Conservation (phyloP, 2,329 filamentous ascomycete genomes). For the Didymella exigua region DNA sequence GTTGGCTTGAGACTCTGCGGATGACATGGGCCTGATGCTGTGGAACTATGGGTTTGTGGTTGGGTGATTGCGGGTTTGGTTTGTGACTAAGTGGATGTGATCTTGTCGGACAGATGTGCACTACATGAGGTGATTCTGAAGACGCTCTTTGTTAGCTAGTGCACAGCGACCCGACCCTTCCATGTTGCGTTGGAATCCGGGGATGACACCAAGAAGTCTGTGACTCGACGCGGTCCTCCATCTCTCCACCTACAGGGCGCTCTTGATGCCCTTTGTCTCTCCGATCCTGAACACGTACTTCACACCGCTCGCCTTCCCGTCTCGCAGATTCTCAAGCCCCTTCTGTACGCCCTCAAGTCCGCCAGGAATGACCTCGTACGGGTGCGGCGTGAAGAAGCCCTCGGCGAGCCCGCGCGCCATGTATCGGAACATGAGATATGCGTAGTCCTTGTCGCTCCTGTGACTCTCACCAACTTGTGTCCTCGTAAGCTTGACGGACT, state of each 20-base stretch:
- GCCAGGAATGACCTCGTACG: conserved; percentile 59
- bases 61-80: too few species aligned
- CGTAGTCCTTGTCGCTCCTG: conserved; percentile 50
- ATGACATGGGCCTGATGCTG: too few species aligned
- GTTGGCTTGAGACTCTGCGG: too few species aligned
- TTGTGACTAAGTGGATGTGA: too few species aligned
- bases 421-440: conserved; percentile 52
- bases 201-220: too few species aligned
- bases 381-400: conserved; percentile 58
- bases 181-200: too few species aligned
- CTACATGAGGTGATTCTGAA: too few species aligned
- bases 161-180: too few species aligned
- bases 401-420: conserved; percentile 55
- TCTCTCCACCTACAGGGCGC: not conserved
- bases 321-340: conserved; percentile 61
- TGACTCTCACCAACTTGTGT: conserved; percentile 49
- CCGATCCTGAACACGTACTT: conserved; percentile 68
- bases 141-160: too few species aligned
- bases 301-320: conserved; percentile 65
- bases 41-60: too few species aligned
- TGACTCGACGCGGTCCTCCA: too few species aligned
- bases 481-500: conserved; percentile 44
- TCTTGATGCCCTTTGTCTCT: conserved; percentile 49
- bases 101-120: too few species aligned
- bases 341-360: conserved; percentile 61